Base-by-base conservation (phyloP, 1,139 yeast genomes). In the Candida sp. region DNA sequence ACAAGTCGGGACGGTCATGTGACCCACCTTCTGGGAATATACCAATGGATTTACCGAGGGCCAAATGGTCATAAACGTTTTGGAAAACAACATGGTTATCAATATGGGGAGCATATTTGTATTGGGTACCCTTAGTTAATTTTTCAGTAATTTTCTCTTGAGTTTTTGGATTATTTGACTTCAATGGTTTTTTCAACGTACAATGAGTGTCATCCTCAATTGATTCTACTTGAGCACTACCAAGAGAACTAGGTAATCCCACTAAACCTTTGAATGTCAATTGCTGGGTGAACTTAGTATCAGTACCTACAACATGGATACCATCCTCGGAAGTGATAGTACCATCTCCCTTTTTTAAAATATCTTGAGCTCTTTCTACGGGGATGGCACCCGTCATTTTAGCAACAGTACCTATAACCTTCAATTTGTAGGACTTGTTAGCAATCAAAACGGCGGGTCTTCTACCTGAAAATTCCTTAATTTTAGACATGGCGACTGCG, bases 281-380 rank as follows among this genome's bases (percentile, higher is more conserved):
- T 43, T 63, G 75, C 36, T 56, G 50, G 4, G 77, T 71, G 56
- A 82, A 82, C 11, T 57, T 48, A 2, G 87, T 81, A 1, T 68
- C 75, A 33, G 61, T 59, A 1, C 86, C 86, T 25, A 56, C 41
- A n/a, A 43, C 21, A 21, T 49, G 36, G 55, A 47, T n/a, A 69
- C 63, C n/a, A 65, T 58, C 35, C 61, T 49, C 60, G 40, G 67
- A 64, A 3, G 54, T 49, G 6, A 83, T 76, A 21, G 64, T 68
- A 3, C 88, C 86, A 2, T 58, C 55, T 4, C 70, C 79, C 5
- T 61, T 50, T 37, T 63, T 66, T 48, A 85, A 61, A 43, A 81
- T 63, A 58, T 85, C 93, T 60, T 84, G 91, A 2, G 88, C 84
- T 54, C 91, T 65, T 45, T 84, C 85, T 15, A 85, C 91, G 0